Conservation (phyloP, 1,284 basidiomycete species). For the Heimioporus punctisporus region DNA sequence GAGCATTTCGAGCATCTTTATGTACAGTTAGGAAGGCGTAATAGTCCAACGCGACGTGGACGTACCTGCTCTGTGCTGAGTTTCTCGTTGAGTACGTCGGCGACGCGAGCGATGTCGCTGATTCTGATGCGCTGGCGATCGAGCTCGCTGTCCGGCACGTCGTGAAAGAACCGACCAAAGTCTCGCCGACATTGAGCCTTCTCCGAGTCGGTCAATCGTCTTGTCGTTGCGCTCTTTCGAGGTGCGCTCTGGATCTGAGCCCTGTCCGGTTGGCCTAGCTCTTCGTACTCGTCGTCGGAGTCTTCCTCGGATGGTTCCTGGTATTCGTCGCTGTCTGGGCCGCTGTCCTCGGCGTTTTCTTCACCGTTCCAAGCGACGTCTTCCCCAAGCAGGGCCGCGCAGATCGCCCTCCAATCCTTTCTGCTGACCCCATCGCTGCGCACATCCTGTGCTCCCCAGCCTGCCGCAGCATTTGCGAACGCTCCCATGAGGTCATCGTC, state of each 20-base stretch:
- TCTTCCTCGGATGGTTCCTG: slow-evolving; percentile 12
- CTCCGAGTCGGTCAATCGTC: slow-evolving; percentile 52
- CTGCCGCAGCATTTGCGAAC: slow-evolving; percentile 71
- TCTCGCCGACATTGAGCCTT: slow-evolving; percentile 52
- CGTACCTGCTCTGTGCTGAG: slow-evolving; percentile 70
- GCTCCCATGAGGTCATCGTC: slow-evolving; percentile 72
- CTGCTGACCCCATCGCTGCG: slow-evolving; percentile 43
- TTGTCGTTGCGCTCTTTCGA: slow-evolving; percentile 5
- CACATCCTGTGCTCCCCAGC: slow-evolving; percentile 46
- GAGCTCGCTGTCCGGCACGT: slow-evolving; percentile 42
- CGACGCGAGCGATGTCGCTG: slow-evolving; percentile 60
- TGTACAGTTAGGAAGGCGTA: background rate
- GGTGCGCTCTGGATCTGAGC: slow-evolving; percentile 3
- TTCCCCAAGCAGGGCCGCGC: slow-evolving; percentile 62
- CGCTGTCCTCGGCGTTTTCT: slow-evolving; percentile 25
- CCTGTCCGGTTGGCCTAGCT: slow-evolving; percentile 8
- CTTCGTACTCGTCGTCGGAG: slow-evolving; percentile 33
- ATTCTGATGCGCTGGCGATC: slow-evolving; percentile 56
- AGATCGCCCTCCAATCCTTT: slow-evolving; percentile 76
- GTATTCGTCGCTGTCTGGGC: slow-evolving; percentile 31
- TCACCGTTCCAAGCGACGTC: slow-evolving; percentile 25
- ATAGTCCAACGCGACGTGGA: slow-evolving; percentile 1
- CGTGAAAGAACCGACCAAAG: slow-evolving; percentile 73
- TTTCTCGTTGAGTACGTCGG: slow-evolving; percentile 64
- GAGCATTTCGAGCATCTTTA: slow-evolving; percentile 77